Evolutionary conservation across 139 green algal species (phyloP).

Genomic region (Diplosphaera chodatii): DNA sequence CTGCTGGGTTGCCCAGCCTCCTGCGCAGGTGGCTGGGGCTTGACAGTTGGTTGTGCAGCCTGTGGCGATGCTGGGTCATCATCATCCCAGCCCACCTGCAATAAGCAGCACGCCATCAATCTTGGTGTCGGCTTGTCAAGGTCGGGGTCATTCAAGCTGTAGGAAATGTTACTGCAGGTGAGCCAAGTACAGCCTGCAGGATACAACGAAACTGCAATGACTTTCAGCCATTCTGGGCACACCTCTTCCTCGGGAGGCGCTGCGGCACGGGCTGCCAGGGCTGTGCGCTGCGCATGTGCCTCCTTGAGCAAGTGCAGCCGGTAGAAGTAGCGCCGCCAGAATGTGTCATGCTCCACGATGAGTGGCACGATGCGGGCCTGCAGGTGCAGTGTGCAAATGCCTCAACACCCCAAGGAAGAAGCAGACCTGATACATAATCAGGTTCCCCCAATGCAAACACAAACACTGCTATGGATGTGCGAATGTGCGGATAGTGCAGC

Average conservation of each 20-base stretch:
- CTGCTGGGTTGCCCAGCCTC: not conserved
- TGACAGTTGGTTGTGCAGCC: too few species aligned
- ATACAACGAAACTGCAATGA: too few species aligned
- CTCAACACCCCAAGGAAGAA: too few species aligned
- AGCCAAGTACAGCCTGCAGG: too few species aligned
- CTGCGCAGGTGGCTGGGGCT: too few species aligned
- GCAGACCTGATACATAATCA: too few species aligned
- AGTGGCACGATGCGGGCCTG: slow-evolving; percentile 80
- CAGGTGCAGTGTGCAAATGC: too few species aligned
- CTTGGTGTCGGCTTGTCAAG: too few species aligned
- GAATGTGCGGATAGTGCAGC: not conserved
- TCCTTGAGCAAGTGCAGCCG: slow-evolving; percentile 52
- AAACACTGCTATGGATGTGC: slow-evolving; percentile 6
- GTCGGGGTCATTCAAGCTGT: too few species aligned
- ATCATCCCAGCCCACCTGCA: slow-evolving; percentile 43
- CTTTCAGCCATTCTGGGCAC: too few species aligned
- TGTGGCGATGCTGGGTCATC: slow-evolving; percentile 16
- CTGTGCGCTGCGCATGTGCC: slow-evolving; percentile 52
- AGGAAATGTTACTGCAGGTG: too few species aligned
- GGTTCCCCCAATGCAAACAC: not conserved
- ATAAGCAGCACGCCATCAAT: too few species aligned
- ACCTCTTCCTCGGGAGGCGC: slow-evolving; percentile 38
- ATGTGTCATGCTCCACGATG: slow-evolving; percentile 85
- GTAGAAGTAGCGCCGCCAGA: slow-evolving; percentile 95
- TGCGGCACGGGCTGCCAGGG: slow-evolving; percentile 45